Conservation (phyloP, 208 protist species). For the Acanthamoeba rhysodes region DNA sequence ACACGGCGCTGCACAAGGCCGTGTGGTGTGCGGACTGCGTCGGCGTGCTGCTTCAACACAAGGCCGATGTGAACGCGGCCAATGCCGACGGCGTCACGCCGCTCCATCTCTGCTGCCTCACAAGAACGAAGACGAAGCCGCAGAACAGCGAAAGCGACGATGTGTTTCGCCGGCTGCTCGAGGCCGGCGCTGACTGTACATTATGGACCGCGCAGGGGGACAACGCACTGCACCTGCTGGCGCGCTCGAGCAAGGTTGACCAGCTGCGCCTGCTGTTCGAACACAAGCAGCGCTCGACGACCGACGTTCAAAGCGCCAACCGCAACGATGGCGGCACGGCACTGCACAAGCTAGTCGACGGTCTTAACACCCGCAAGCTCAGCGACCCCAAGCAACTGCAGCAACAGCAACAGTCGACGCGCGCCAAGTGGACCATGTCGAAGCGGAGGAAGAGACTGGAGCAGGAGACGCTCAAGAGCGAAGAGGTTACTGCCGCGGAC, state of each 20-base stretch:
- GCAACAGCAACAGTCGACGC: background rate
- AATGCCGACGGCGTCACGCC: slow-evolving; percentile 22
- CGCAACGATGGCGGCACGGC: background rate
- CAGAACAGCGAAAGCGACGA: background rate
- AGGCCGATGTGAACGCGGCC: background rate
- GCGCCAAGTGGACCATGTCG: background rate
- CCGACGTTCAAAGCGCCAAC: background rate
- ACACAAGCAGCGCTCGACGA: too few species aligned
- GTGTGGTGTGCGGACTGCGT: background rate
- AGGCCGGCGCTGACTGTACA: background rate
- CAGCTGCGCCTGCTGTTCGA: slow-evolving; percentile 30
- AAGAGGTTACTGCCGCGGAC: background rate
- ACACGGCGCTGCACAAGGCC: slow-evolving; percentile 45
- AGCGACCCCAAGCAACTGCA: background rate
- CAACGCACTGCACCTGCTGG: slow-evolving; percentile 10
- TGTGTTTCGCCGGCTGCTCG: background rate
- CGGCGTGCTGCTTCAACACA: slow-evolving; percentile 12
- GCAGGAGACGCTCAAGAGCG: background rate
- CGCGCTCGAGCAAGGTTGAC: background rate
- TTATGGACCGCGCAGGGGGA: background rate
- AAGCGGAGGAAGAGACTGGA: background rate
- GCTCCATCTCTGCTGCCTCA: slow-evolving; percentile 30
- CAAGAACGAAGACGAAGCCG: background rate
- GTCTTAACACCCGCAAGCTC: background rate
- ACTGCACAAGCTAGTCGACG: slow-evolving; percentile 43